Percentiles rank a stretch among this genome's conserved stretches.
Evolutionary conservation across 495 filamentous ascomycete genomes (phyloP).

Genomic region (Halenospora varia): DNA sequence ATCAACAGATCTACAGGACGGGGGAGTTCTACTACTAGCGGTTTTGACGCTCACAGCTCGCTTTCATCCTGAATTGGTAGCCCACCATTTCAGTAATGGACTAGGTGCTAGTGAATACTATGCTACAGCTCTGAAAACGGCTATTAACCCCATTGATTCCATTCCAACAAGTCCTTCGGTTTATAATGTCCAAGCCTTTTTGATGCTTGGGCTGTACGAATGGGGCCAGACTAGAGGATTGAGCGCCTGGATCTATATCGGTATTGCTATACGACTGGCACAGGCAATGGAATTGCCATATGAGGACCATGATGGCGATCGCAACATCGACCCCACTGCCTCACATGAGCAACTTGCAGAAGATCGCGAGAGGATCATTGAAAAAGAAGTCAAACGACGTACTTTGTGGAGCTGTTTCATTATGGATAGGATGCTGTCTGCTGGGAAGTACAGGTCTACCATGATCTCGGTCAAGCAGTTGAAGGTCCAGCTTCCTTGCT

Average conservation of each 20-base stretch:
- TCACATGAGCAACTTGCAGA: conserved; percentile 36
- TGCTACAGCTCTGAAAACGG: conserved; percentile 63
- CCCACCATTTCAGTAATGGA: conserved; percentile 62
- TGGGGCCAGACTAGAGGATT: conserved; percentile 74
- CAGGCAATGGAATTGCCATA: conserved; percentile 68
- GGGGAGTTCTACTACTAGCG: conserved; percentile 64
- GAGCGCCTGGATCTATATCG: conserved; percentile 74
- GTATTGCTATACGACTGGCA: conserved; percentile 70
- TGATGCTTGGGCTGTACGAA: conserved; percentile 83
- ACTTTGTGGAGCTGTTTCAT: conserved; percentile 87
- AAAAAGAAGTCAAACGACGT: conserved; percentile 72
- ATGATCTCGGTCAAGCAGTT: conserved; percentile 67
- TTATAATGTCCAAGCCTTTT: conserved; percentile 67
- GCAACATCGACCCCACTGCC: conserved; percentile 20
- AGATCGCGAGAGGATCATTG: too few species aligned
- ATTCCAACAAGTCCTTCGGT: conserved; percentile 48
- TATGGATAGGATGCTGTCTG: conserved; percentile 73
- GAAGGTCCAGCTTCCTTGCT: conserved; percentile 62
- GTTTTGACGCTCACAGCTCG: conserved; percentile 77
- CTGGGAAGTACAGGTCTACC: conserved; percentile 67
- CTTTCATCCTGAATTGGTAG: conserved; percentile 67
- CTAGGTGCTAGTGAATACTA: conserved; percentile 74
- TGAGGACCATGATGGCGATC: too few species aligned
- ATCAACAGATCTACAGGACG: conserved; percentile 34
- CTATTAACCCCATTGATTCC: conserved; percentile 61